These are phyloP conservation scores for Paraurostyla sp. DNA, from an alignment of 73 alveolate genomes.

Conservation along the genomic window DNA sequence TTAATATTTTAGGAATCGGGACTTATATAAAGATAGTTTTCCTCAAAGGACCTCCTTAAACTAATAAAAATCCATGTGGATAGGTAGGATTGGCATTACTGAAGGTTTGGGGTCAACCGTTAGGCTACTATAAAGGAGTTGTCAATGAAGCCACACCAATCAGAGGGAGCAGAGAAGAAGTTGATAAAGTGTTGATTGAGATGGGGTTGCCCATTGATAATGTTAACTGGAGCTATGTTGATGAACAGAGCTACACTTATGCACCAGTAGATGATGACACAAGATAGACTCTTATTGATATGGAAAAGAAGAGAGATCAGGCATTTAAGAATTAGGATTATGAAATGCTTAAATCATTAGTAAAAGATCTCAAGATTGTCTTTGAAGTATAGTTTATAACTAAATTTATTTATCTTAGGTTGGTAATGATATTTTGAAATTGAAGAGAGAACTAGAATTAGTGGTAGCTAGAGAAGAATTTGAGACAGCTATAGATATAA, in stretches of 20 bases:
- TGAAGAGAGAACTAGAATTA: conserved; percentile 91
- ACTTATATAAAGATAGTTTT: conserved; percentile 89
- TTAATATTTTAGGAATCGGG: conserved; percentile 90
- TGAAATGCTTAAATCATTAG: conserved; percentile 87
- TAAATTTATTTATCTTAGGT: conserved; percentile 26
- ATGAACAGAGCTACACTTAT: conserved; percentile 88
- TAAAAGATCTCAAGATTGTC: conserved; percentile 90
- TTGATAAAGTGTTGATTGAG: conserved; percentile 94
- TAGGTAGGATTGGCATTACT: conserved; percentile 90
- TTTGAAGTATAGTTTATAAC: conserved; percentile 73
- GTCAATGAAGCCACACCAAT: conserved; percentile 90
- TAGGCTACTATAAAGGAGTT: conserved; percentile 83
- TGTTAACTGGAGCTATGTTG: conserved; percentile 93
- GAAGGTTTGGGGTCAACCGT: conserved; percentile 94
- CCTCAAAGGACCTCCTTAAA: conserved; percentile 86
- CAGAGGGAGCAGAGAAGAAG: conserved; percentile 85
- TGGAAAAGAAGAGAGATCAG: conserved; percentile 84
- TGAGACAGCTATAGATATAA: conserved; percentile 87
- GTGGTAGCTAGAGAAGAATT: conserved; percentile 95
- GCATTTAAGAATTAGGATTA: conserved; percentile 93
- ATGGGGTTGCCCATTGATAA: conserved; percentile 96
- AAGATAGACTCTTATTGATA: conserved; percentile 91
- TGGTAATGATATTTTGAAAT: conserved; percentile 94
- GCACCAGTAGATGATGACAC: conserved; percentile 98
- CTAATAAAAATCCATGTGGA: conserved; percentile 94